These are phyloP conservation scores for Mucor indicus DNA, from an alignment of 371 early-diverging fungal genomes.

Conservation along the genomic window DNA sequence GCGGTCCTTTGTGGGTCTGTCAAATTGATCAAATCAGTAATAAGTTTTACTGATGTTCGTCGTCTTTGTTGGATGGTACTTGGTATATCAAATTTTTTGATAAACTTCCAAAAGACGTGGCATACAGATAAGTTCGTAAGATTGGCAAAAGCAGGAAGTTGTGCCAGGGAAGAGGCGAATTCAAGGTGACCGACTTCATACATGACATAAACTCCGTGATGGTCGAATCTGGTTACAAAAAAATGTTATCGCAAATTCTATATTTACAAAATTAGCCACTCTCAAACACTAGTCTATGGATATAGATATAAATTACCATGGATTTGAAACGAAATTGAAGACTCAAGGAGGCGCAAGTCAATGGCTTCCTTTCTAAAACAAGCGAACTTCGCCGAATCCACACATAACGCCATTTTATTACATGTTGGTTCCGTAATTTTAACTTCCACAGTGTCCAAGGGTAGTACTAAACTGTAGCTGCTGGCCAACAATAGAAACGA, in stretches of 20 bases:
- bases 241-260: constrained; percentile 11
- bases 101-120: constrained; percentile 15
- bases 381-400: constrained; percentile 21
- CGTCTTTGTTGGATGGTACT: constrained; percentile 11
- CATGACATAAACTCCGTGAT: constrained; percentile 14
- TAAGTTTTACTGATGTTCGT: constrained; percentile 17
- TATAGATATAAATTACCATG: constrained; percentile 11
- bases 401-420: constrained; percentile 21
- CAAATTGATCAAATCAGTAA: constrained; percentile 14
- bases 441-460: constrained; percentile 12
- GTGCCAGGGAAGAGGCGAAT: constrained; percentile 11
- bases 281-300: constrained; percentile 11
- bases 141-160: constrained; percentile 13
- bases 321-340: constrained; percentile 19
- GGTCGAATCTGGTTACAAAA: constrained; percentile 11
- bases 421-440: constrained; percentile 17
- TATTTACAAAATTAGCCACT: constrained; percentile 14
- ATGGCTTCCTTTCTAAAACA: constrained; percentile 23
- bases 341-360: constrained; percentile 19
- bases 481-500: constrained; percentile 21
- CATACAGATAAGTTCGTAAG: constrained; percentile 13
- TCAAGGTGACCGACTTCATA: constrained; percentile 15
- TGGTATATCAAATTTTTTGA: constrained; percentile 12
- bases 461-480: constrained; percentile 13
- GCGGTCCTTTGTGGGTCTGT: constrained; percentile 16